These are phyloP conservation scores for Narthecium ossifragum DNA, from an alignment of 106 monocot species.

Conservation along the genomic window DNA sequence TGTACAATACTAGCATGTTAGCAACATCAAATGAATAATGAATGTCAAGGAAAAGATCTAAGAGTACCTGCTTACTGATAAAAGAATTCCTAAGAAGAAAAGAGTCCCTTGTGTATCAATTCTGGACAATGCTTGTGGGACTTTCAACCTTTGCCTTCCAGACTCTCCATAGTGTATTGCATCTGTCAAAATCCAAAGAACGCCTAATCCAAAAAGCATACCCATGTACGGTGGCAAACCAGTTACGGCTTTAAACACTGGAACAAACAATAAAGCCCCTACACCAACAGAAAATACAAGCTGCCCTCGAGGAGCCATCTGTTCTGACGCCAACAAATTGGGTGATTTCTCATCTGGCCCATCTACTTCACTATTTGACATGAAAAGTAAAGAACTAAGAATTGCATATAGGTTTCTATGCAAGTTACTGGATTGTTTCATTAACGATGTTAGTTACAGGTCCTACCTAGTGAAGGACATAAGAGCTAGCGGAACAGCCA, in stretches of 20 bases:
- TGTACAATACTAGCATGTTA: too few species aligned
- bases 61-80: constrained; percentile 86
- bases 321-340: constrained; percentile 63
- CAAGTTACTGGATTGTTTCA: neutral
- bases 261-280: constrained; percentile 83
- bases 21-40: too few species aligned
- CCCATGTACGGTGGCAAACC: constrained; percentile 96
- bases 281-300: constrained; percentile 91
- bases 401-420: neutral
- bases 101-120: constrained; percentile 97
- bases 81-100: constrained; percentile 90
- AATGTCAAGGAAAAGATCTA: neutral
- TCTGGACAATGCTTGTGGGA: constrained; percentile 92
- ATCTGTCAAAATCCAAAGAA: constrained; percentile 98
- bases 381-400: constrained; percentile 5
- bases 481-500: constrained; percentile 89
- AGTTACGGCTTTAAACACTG: constrained; percentile 81
- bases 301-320: constrained; percentile 95
- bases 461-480: constrained; percentile 92
- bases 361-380: constrained; percentile 67
- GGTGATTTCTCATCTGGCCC: constrained; percentile 41
- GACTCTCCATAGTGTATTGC: constrained; percentile 95
- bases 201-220: constrained; percentile 83
- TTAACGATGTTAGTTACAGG: neutral
- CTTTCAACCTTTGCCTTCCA: constrained; percentile 83